Evolutionary conservation across 2,329 filamentous ascomycete genomes (phyloP), one percentile per base, ranked within the genome.

Genomic region (Exserohilum turcica): DNA sequence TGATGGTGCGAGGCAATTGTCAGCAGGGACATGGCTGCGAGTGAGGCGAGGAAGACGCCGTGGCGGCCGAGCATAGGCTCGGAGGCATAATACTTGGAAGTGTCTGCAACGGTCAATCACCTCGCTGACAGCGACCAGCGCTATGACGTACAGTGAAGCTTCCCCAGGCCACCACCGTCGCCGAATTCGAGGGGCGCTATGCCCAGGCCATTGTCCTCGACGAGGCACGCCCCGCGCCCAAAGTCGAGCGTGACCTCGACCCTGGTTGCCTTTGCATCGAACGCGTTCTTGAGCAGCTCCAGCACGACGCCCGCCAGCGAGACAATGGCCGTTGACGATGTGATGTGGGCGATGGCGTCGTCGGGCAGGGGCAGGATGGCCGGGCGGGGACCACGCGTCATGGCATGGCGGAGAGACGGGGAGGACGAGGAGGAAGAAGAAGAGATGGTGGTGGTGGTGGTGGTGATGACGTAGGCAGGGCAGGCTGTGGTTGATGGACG

Each of bases 141-240:
- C 32, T 21, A 24, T 15, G n/a, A 65, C 70, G 32, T 76, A 93
- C 90, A 85, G 70, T 94, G 84, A 44, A 84, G 77, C 74, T 86
- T 90, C 19, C 86, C 89, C 15, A 97, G 78, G 0, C 89, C 88
- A 4, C 91, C 91, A 39, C 76, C 72, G 2, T 83, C 78, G n/a
- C 68, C 67, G 64, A 97, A 97, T 61, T 97, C 92, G 1, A 73
- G 67, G 1, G 89, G 84, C 1, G 79, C 71, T 39, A 99, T 95
- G 0, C 94, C 94, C 13, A 78, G 51, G 1, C 94, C 94, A 74
- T 97, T 83, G 70, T 99, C 94, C 67, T 96, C 89, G 5, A 97
- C 83, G 0, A 82, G 80, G 73, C 92, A 96, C 61, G 83, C 85
- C 5, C 92, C 93, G 19, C 87, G 86, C 47, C 76, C 73, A 69